Evolutionary conservation across 148 eudicot genomes (phyloP).

Genomic region (Talinum fruticosum): DNA sequence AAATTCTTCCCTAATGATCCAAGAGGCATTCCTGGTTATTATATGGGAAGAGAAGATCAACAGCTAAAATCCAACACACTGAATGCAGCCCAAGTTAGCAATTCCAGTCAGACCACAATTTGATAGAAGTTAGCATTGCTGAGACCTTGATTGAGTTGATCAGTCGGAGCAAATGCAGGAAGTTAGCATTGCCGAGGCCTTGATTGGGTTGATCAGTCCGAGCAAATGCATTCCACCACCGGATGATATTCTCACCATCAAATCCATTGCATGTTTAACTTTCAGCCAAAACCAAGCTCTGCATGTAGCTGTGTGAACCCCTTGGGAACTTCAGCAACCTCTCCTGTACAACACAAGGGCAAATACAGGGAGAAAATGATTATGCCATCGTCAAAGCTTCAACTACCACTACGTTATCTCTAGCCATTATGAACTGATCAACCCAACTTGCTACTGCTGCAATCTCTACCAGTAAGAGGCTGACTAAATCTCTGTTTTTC

Average conservation of each 20-base stretch:
- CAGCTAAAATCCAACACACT: constrained; percentile 22
- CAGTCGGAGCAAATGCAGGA: constrained; percentile 35
- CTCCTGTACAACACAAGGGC: constrained; percentile 98
- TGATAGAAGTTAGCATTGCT: constrained; percentile 29
- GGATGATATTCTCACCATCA: constrained; percentile 18
- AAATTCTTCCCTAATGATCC: background rate
- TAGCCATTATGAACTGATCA: constrained; percentile 75
- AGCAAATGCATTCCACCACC: constrained; percentile 24
- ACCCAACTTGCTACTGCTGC: constrained; percentile 51
- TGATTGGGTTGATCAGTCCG: constrained; percentile 46
- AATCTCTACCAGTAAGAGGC: constrained; percentile 45
- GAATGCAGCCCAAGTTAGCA: constrained; percentile 8
- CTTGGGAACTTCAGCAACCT: constrained; percentile 44
- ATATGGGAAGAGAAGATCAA: constrained; percentile 19
- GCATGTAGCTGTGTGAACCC: constrained; percentile 28
- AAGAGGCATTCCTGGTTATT: background rate
- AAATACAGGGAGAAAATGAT: constrained; percentile 78
- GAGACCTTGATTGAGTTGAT: constrained; percentile 37
- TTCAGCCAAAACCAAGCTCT: constrained; percentile 32
- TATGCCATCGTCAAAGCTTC: constrained; percentile 71
- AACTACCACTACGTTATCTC: constrained; percentile 73
- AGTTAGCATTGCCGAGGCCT: constrained; percentile 27
- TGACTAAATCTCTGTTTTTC: constrained; percentile 28
- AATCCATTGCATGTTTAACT: constrained; percentile 24
- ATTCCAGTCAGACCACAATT: constrained; percentile 18